Conservation (phyloP, 345 rosid genomes). For the Populus euphratica region DNA sequence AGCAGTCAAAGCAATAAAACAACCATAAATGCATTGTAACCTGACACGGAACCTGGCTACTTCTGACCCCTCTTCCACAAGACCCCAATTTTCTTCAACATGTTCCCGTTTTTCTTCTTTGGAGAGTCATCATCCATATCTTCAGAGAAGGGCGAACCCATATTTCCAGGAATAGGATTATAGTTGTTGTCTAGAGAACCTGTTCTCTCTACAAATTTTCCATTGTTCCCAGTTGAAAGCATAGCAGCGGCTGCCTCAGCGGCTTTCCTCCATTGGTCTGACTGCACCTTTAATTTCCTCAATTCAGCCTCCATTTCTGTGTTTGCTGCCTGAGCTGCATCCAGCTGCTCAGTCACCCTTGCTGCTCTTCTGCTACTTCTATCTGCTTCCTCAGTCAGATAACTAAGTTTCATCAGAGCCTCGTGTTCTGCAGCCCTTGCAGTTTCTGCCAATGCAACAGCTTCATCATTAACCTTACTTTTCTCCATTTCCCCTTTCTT, state of each 20-base stretch:
- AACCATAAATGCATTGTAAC: neutral
- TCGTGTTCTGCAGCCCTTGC: constrained; percentile 55
- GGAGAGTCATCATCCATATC: constrained; percentile 72
- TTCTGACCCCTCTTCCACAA: constrained; percentile 87
- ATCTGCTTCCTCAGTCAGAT: constrained; percentile 55
- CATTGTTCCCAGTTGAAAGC: constrained; percentile 65
- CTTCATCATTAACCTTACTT: constrained; percentile 32
- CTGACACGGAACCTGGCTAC: constrained; percentile 14
- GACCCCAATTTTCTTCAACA: constrained; percentile 87
- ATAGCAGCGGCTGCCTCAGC: constrained; percentile 92
- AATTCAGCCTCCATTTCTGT: constrained; percentile 79
- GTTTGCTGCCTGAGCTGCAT: constrained; percentile 54
- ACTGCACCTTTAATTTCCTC: constrained; percentile 85
- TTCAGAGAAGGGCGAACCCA: constrained; percentile 56
- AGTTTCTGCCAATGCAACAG: constrained; percentile 33
- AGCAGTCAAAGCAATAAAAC: too few species aligned
- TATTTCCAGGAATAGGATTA: constrained; percentile 36
- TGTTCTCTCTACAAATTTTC: constrained; percentile 53
- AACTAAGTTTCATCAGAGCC: constrained; percentile 59
- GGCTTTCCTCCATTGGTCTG: constrained; percentile 98
- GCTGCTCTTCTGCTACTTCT: constrained; percentile 54
- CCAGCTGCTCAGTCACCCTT: constrained; percentile 58
- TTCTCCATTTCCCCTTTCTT: constrained; percentile 40
- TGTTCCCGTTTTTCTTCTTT: constrained; percentile 85
- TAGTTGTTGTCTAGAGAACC: constrained; percentile 59